Percentiles rank a stretch among this genome's conserved stretches.
Conservation (phyloP, 352 stramenopile species). For the Globisporangium orthogonon region DNA sequence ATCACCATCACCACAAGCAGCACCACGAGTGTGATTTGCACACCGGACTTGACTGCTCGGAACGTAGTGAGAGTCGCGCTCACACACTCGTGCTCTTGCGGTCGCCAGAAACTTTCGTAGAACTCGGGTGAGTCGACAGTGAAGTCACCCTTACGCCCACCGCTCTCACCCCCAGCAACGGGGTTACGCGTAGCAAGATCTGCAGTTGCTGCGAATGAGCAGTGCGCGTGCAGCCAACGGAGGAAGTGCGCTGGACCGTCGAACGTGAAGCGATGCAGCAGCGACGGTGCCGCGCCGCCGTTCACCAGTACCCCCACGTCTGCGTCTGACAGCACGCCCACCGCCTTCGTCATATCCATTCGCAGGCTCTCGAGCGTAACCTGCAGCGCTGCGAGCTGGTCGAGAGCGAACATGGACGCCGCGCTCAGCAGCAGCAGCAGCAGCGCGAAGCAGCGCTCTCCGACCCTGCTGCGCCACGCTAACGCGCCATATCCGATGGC, state of each 20-base stretch:
- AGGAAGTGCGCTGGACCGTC: slow-evolving; percentile 42
- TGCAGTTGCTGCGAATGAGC: neutral
- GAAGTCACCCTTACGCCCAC: neutral
- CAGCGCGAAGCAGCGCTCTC: slow-evolving; percentile 8
- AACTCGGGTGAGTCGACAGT: slow-evolving; percentile 24
- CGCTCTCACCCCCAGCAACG: neutral
- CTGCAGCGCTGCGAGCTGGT: slow-evolving; percentile 23
- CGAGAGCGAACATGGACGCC: slow-evolving; percentile 10
- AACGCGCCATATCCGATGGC: slow-evolving; percentile 17
- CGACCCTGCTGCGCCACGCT: slow-evolving; percentile 13
- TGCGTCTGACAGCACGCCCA: slow-evolving; percentile 14
- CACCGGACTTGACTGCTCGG: slow-evolving; percentile 2
- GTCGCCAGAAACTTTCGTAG: slow-evolving; percentile 22
- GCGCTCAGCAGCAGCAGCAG: slow-evolving; percentile 14
- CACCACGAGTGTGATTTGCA: neutral
- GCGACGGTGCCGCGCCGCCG: slow-evolving; percentile 24
- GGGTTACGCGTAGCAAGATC: neutral
- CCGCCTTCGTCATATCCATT: slow-evolving; percentile 2
- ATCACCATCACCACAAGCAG: slow-evolving; percentile 5
- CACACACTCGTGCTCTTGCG: slow-evolving; percentile 8
- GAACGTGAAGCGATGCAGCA: slow-evolving; percentile 44
- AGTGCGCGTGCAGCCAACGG: slow-evolving; percentile 26
- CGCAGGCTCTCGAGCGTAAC: slow-evolving; percentile 28
- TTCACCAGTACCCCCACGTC: slow-evolving; percentile 29
- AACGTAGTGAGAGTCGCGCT: slow-evolving; percentile 1